A percentile compares a stretch with the other conserved stretches of the same genome.
These are phyloP conservation scores for Biscogniauxia sp. DNA, from an alignment of 2,329 filamentous ascomycete genomes.

Conservation along the genomic window DNA sequence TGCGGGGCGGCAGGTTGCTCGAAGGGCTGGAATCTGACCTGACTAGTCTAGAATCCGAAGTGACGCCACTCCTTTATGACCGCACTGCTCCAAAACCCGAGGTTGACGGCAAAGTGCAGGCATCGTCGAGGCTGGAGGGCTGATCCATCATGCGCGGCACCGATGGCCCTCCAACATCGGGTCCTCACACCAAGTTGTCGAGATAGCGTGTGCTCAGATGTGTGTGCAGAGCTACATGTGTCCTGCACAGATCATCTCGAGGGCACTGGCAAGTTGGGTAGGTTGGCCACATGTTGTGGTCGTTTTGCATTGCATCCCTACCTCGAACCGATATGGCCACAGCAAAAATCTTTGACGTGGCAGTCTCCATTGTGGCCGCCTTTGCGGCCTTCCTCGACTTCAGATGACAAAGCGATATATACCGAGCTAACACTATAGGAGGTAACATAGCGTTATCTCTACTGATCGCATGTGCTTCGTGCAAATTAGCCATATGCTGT, in stretches of 20 bases:
- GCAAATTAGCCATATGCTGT: conserved; percentile 27
- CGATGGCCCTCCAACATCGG: conserved; percentile 5
- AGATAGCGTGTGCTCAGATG: conserved; percentile 7
- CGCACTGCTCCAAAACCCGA: conserved; percentile 21
- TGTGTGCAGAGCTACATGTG: conserved; percentile 21
- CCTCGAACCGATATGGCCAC: conserved; percentile 25
- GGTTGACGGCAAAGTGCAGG: conserved; percentile 28
- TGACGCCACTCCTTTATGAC: conserved; percentile 23
- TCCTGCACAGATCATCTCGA: conserved; percentile 22
- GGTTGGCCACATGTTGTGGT: conserved; percentile 24
- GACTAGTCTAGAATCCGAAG: conserved; percentile 23
- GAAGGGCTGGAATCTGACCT: conserved; percentile 24
- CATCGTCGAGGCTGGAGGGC: conserved; percentile 20
- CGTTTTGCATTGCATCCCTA: conserved; percentile 18
- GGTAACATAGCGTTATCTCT: conserved; percentile 23
- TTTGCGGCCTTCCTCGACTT: conserved; percentile 26
- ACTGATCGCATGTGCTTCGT: conserved; percentile 26
- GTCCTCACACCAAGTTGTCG: conserved; percentile 14
- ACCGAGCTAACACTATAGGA: conserved; percentile 23
- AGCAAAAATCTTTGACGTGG: conserved; percentile 32
- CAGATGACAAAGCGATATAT: conserved; percentile 28
- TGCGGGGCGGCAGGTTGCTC: conserved; percentile 24
- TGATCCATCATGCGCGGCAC: conserved; percentile 17
- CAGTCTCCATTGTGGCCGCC: conserved; percentile 29
- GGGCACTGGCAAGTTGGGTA: conserved; percentile 19